Percentiles rank a stretch among this genome's conserved stretches.
phyloP scores from a whole-genome alignment of 2,329 filamentous ascomycete species.

The Talaromyces verruculosus region DNA sequence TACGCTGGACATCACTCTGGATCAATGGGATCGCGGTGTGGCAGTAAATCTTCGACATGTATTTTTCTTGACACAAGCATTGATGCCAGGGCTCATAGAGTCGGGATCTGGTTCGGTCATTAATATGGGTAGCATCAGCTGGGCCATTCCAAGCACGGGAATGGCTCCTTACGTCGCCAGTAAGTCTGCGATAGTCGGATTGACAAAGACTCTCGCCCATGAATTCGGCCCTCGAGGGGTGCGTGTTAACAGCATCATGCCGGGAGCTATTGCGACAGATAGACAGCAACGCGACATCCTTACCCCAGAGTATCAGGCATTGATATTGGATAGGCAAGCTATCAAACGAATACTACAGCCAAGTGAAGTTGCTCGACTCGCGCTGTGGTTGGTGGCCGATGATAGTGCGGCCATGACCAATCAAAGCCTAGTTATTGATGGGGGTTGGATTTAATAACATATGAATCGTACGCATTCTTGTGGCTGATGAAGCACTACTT shows the following conservation, averaged over 20 bases:
- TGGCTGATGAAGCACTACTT: not conserved
- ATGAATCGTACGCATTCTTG: not conserved
- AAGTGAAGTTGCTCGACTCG: slow-evolving; percentile 50
- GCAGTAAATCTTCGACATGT: not conserved
- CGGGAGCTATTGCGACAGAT: slow-evolving; percentile 46
- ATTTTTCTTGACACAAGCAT: slow-evolving; percentile 22
- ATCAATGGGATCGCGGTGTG: not conserved
- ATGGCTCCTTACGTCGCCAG: slow-evolving; percentile 40
- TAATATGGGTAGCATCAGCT: slow-evolving; percentile 45
- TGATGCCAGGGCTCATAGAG: slow-evolving; percentile 38
- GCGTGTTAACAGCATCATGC: slow-evolving; percentile 53
- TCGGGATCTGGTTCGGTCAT: slow-evolving; percentile 35
- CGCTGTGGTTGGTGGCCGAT: slow-evolving; percentile 49
- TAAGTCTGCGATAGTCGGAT: slow-evolving; percentile 43
- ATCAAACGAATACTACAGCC: slow-evolving; percentile 41
- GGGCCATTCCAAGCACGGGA: slow-evolving; percentile 37
- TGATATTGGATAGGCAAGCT: slow-evolving; percentile 44
- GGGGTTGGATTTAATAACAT: slow-evolving; percentile 22
- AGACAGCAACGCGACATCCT: slow-evolving; percentile 39
- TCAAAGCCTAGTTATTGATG: slow-evolving; percentile 44
- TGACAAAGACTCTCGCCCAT: slow-evolving; percentile 41
- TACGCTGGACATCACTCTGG: not conserved
- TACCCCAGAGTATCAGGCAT: slow-evolving; percentile 40
- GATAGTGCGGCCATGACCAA: slow-evolving; percentile 52
- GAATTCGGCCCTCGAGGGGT: slow-evolving; percentile 42